Evolutionary conservation across 257 asterid genomes (phyloP).

Genomic region (Coffea eugenioides): DNA sequence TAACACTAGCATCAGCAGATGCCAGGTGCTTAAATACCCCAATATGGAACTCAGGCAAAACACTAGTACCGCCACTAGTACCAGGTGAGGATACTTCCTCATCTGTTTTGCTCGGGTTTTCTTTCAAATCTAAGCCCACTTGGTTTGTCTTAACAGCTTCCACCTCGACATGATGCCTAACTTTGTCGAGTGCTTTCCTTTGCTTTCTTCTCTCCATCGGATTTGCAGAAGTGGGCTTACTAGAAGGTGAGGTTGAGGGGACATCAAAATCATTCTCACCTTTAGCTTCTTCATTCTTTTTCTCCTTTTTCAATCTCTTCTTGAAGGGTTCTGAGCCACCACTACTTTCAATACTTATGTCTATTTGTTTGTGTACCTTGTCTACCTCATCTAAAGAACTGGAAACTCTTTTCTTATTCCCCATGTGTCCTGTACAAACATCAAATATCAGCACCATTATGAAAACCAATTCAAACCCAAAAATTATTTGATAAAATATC

Average conservation of each 20-base stretch:
- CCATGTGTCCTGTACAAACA: conserved; percentile 32
- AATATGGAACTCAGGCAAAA: conserved; percentile 84
- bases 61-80: conserved; percentile 31
- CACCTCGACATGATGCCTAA: conserved; percentile 37
- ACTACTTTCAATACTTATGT: conserved; percentile 31
- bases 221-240: conserved; percentile 28
- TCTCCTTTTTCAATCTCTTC: conserved; percentile 61
- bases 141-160: conserved; percentile 17
- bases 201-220: conserved; percentile 76
- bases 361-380: conserved; percentile 18
- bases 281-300: conserved; percentile 40
- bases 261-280: conserved; percentile 25
- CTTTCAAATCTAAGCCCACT: conserved; percentile 32
- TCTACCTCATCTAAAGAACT: conserved; percentile 38
- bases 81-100: conserved; percentile 13
- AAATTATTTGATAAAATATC: background rate
- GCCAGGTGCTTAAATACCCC: conserved; percentile 82
- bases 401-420: conserved; percentile 58
- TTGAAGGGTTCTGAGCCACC: conserved; percentile 37
- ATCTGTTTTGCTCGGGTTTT: conserved; percentile 25
- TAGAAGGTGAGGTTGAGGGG: conserved; percentile 36
- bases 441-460: background rate
- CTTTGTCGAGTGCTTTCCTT: conserved; percentile 59
- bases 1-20: conserved; percentile 49
- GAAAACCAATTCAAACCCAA: background rate